These are phyloP conservation scores for Cordia subcordata DNA, from an alignment of 257 asterid species.

Conservation along the genomic window DNA sequence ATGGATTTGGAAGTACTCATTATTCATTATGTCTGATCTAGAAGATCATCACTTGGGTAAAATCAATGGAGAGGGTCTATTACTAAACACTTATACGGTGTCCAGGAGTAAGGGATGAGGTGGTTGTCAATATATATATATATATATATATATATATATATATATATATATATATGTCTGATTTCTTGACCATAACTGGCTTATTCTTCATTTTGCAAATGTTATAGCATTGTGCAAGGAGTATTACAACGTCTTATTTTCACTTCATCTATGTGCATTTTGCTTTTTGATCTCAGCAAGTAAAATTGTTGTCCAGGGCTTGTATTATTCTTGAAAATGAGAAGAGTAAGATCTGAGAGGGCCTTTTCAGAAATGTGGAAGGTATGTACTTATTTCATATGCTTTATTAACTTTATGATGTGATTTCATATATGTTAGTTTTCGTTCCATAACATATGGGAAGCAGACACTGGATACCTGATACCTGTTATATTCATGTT, in stretches of 20 bases:
- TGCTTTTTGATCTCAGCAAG: constrained; percentile 8
- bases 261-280: neutral
- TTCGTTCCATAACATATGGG: no score
- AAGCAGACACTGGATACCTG: no score
- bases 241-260: neutral
- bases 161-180: no score
- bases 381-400: constrained; percentile 37
- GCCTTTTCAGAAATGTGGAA: constrained; percentile 81
- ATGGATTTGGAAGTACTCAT: no score
- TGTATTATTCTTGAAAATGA: constrained; percentile 81
- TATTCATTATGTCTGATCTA: no score
- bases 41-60: no score
- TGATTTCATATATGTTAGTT: no score
- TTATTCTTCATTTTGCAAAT: neutral
- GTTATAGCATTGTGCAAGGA: neutral
- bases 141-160: no score
- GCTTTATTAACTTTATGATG: neutral
- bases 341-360: constrained; percentile 87
- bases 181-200: neutral
- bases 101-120: no score
- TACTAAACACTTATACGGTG: no score
- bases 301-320: constrained; percentile 47
- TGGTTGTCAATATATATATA: neutral
- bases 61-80: no score
- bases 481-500: no score